A percentile compares a stretch with the other conserved stretches of the same genome.
phyloP scores from a whole-genome alignment of 306 rosid species.

The Parietaria judaica region DNA sequence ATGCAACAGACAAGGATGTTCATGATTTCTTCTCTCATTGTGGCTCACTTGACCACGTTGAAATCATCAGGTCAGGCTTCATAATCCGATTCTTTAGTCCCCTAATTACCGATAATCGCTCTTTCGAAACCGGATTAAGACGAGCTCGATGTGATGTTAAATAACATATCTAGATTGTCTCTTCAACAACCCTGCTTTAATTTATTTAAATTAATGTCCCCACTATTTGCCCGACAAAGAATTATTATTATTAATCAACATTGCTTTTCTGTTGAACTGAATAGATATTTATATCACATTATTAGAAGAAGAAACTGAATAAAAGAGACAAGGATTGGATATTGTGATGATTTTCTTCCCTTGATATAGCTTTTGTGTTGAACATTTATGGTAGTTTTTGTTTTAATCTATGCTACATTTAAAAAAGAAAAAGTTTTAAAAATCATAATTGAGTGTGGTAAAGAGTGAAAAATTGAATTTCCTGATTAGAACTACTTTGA shows the following conservation, averaged over 20 bases:
- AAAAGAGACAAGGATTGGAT: not conserved
- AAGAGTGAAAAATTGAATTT: too few relatives aligned
- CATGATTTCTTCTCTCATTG: conserved; percentile 60
- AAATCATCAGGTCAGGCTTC: conserved; percentile 54
- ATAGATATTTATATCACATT: not conserved
- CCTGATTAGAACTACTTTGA: not conserved
- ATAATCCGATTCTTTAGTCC: conserved; percentile 4
- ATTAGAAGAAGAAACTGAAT: not conserved
- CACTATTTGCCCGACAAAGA: conserved; percentile 2
- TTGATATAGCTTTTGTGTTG: not conserved
- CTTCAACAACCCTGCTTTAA: not conserved
- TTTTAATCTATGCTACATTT: not conserved
- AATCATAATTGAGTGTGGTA: too few relatives aligned
- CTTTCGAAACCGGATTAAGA: too few relatives aligned
- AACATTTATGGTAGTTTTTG: not conserved
- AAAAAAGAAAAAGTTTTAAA: not conserved
- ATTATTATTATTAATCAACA: too few relatives aligned
- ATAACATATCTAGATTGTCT: not conserved
- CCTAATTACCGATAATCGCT: conserved; percentile 19
- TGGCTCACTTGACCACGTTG: conserved; percentile 69
- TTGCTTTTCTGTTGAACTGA: not conserved
- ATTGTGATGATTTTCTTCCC: conserved; percentile 1
- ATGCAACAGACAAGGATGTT: conserved; percentile 67
- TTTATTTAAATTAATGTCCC: conserved; percentile 4
- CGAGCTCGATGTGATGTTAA: conserved; percentile 2